A percentile compares a stretch with the other conserved stretches of the same genome.
Conservation (phyloP, 2,329 filamentous ascomycete species). For the Trichoderma sp. region DNA sequence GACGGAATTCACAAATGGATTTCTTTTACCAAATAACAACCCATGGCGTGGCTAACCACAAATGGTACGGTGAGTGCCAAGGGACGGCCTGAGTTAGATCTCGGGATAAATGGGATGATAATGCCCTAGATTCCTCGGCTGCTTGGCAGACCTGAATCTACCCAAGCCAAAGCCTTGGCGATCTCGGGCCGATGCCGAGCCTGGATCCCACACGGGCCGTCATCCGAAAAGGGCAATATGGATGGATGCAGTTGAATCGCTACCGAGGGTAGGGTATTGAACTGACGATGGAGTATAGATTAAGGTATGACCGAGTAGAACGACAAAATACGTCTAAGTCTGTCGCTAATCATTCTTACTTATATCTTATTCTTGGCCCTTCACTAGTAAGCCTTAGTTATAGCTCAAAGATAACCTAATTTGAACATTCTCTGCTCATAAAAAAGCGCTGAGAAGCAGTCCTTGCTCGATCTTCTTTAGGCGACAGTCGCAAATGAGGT, state of each 20-base stretch:
- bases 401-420: background rate
- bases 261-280: background rate
- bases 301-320: background rate
- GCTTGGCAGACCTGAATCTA: background rate
- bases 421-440: no score
- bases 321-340: background rate
- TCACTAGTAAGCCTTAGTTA: no score
- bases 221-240: background rate
- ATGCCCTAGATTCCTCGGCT: background rate
- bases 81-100: background rate
- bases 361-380: background rate
- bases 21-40: background rate
- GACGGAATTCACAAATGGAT: background rate
- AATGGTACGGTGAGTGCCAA: background rate
- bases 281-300: background rate
- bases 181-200: background rate
- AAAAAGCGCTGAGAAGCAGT: background rate
- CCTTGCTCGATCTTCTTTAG: no score
- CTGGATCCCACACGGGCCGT: background rate
- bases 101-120: background rate
- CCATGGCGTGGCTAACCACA: background rate
- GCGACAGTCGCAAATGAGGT: no score
- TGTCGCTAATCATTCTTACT: accelerated
- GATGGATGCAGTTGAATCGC: background rate
- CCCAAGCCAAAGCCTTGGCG: background rate